Evolutionary conservation across 1,284 basidiomycete genomes (phyloP).

Genomic region (Sutorius eximius): DNA sequence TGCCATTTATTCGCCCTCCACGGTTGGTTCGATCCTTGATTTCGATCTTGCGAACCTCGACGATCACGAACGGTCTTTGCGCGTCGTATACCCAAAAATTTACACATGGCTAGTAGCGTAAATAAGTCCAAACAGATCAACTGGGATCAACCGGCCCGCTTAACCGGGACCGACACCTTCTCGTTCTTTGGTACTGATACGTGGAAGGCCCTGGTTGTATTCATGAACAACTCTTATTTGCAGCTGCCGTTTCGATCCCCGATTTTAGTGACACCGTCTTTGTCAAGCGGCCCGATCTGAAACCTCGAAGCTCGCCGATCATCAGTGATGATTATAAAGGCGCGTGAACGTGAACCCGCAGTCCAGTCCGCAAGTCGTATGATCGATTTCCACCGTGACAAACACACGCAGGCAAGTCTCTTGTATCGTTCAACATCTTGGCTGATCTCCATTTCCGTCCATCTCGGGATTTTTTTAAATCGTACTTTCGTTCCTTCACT

Average conservation of each 20-base stretch:
- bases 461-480: too few relatives aligned
- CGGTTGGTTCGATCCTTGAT: constrained; percentile 18
- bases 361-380: too few relatives aligned
- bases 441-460: too few relatives aligned
- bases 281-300: background rate
- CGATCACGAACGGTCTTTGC: background rate
- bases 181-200: background rate
- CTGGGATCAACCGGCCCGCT: background rate
- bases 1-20: constrained; percentile 26
- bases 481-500: too few relatives aligned
- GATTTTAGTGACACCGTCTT: background rate
- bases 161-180: background rate
- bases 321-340: too few relatives aligned
- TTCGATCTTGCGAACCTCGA: constrained; percentile 9
- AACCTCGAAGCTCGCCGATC: background rate
- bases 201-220: too few relatives aligned
- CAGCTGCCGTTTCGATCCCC: background rate
- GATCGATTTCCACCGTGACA: too few relatives aligned
- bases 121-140: constrained; percentile 13
- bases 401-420: too few relatives aligned
- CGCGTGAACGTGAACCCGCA: too few relatives aligned
- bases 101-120: constrained; percentile 2
- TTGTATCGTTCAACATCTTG: too few relatives aligned
- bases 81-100: constrained; percentile 13
- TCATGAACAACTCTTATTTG: background rate